These are phyloP conservation scores for Camelina laxa DNA, from an alignment of 345 rosid species.

Conservation along the genomic window DNA sequence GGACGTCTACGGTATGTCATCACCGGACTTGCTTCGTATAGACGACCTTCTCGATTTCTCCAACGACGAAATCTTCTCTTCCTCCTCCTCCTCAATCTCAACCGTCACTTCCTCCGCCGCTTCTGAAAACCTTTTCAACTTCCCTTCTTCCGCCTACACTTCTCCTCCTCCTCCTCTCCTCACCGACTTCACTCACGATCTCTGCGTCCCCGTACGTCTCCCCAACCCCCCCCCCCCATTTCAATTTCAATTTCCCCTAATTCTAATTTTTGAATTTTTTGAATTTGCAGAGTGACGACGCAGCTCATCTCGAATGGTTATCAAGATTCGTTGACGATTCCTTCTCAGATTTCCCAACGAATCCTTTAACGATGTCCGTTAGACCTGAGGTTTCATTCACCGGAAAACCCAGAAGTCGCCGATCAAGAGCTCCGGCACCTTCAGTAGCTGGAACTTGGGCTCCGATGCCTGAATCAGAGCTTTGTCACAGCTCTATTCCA, in stretches of 20 bases:
- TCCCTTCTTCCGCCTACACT: slow-evolving; percentile 40
- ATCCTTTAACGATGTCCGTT: slow-evolving; percentile 45
- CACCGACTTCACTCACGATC: slow-evolving; percentile 61
- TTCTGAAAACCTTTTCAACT: slow-evolving; percentile 31
- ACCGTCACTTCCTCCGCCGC: slow-evolving; percentile 37
- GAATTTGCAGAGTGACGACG: slow-evolving; percentile 67
- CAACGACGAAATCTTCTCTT: slow-evolving; percentile 53
- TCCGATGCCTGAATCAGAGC: slow-evolving; percentile 41
- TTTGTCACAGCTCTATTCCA: slow-evolving; percentile 31
- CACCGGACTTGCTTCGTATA: slow-evolving; percentile 59
- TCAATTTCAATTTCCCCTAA: not conserved
- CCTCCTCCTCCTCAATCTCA: slow-evolving; percentile 34
- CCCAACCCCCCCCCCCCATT: too few species aligned
- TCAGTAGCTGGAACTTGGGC: slow-evolving; percentile 42
- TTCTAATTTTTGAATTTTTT: not conserved
- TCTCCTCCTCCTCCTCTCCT: slow-evolving; percentile 44
- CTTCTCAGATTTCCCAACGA: slow-evolving; percentile 57
- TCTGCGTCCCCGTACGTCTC: slow-evolving; percentile 63
- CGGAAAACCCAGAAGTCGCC: slow-evolving; percentile 56
- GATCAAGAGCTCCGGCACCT: slow-evolving; percentile 48
- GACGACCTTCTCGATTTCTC: slow-evolving; percentile 84
- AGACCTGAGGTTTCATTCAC: slow-evolving; percentile 50
- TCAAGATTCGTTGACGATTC: slow-evolving; percentile 81
- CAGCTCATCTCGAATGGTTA: slow-evolving; percentile 88
- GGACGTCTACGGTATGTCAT: slow-evolving; percentile 57